Base-by-base conservation (phyloP, 768 basidiomycete genomes). In the Hemileccinum impolitum region DNA sequence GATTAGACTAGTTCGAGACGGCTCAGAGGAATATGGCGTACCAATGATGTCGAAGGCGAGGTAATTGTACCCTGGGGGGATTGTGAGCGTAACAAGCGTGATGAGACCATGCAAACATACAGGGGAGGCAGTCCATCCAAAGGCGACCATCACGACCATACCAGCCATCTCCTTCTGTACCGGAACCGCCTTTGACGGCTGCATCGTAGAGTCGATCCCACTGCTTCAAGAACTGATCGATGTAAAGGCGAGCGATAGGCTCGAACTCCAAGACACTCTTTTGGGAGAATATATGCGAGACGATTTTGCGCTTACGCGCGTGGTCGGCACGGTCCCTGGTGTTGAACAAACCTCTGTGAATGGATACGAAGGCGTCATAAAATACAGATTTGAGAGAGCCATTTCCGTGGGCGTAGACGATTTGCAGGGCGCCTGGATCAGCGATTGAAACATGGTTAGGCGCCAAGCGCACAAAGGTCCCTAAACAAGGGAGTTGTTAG, bases 201-300 rank as follows among this genome's bases (percentile, higher is more conserved):
- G 62, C 58, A 6, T 76, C 79, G 57, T 57, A 85, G 19, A 92
- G 71, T 12, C 78, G 72, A 57, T 92, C 89, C 89, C 90, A 93
- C 59, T 91, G 87, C 14, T 63, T 64, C 51, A 91, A 63, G 48
- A 94, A 68, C 44, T 77, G 69, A 1, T 61, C 65, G 17, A 92
- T 76, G 57, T 87, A 81, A 1, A 72, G 59, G 4, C 79, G 72
- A 46, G 92, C 79, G 51, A 90, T 80, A 0, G 89, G 87, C 64
- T 94, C 90, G 52, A 95, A 94, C 57, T 90, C 87, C 50, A 89
- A 64, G 4, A 95, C 90, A 47, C 69, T 88, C 72, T 93, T 93
- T 62, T 87, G 85, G 1, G 85, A 84, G 69, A 90, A 90, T 58
- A 90, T 85, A 61, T 89, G 82, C 1, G 89, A 85, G 39, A 95